Percentiles rank a stretch among this genome's conserved stretches.
Conservation (phyloP, 1,139 yeast genomes). For the Meyerozyma guilliermondii region DNA sequence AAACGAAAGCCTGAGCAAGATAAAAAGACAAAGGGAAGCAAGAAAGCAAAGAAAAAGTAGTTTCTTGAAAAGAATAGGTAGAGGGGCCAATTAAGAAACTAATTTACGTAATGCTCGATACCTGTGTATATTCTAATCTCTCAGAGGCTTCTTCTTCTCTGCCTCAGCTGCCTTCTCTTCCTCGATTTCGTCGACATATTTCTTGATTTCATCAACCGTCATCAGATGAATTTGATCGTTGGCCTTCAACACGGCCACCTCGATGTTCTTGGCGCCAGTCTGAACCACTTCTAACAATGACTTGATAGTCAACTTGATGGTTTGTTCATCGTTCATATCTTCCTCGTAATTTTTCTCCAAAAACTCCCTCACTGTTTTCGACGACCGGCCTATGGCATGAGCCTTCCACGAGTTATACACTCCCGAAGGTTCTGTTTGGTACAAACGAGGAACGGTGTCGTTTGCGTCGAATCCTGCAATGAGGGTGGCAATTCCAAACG, state of each 20-base stretch:
- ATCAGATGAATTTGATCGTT: slow-evolving; percentile 49
- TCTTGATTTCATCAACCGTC: slow-evolving; percentile 69
- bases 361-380: slow-evolving; percentile 93
- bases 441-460: slow-evolving; percentile 75
- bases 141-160: slow-evolving; percentile 70
- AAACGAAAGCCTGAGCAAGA: slow-evolving; percentile 3
- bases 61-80: not conserved
- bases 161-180: slow-evolving; percentile 89
- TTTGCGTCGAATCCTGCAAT: slow-evolving; percentile 94
- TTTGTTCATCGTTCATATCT: slow-evolving; percentile 63
- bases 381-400: slow-evolving; percentile 92
- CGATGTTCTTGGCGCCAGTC: slow-evolving; percentile 95
- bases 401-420: slow-evolving; percentile 99
- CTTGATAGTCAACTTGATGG: slow-evolving; percentile 78
- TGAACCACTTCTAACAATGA: slow-evolving; percentile 93
- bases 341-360: slow-evolving; percentile 86
- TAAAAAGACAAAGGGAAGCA: slow-evolving; percentile 9
- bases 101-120: too few relatives aligned
- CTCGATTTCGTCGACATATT: slow-evolving; percentile 78
- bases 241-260: slow-evolving; percentile 82
- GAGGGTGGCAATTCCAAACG: slow-evolving; percentile 90
- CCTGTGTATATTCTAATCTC: slow-evolving; percentile 22
- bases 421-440: slow-evolving; percentile 97
- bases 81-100: not conserved
- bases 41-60: slow-evolving; percentile 6